phyloP scores from a whole-genome alignment of 2,329 filamentous ascomycete genomes.

The Fusarium brevicatenulatum region DNA sequence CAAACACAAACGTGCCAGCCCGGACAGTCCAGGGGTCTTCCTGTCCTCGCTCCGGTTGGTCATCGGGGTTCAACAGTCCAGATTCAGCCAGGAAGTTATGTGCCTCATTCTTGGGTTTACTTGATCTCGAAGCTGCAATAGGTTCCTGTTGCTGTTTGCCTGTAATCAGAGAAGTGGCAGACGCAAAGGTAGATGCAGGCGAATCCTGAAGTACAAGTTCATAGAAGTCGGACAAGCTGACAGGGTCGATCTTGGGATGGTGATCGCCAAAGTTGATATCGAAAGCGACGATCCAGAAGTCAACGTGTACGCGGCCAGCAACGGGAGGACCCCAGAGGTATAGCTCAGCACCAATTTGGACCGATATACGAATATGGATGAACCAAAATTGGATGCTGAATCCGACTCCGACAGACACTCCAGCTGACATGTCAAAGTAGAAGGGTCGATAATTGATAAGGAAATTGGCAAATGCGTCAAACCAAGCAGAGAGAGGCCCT shows the following conservation, averaged over 20 bases:
- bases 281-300: slow-evolving; percentile 10
- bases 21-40: slow-evolving; percentile 5
- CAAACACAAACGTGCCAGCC: background rate
- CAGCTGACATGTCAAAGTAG: background rate
- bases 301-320: background rate
- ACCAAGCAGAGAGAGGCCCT: slow-evolving; percentile 51
- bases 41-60: background rate
- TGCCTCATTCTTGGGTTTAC: background rate
- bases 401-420: background rate
- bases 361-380: background rate
- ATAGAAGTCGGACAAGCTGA: background rate
- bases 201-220: background rate
- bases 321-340: background rate
- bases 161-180: background rate
- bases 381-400: background rate
- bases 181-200: background rate
- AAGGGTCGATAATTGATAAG: slow-evolving; percentile 43
- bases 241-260: background rate
- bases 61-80: background rate
- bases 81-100: slow-evolving; percentile 8
- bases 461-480: slow-evolving; percentile 54
- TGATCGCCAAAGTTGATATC: slow-evolving; percentile 2
- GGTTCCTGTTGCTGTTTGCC: background rate
- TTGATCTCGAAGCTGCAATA: background rate
- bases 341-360: background rate